Percentiles rank a stretch among this genome's conserved stretches.
These are phyloP conservation scores for Salvia splendens DNA, from an alignment of 257 asterid genomes.

Conservation along the genomic window DNA sequence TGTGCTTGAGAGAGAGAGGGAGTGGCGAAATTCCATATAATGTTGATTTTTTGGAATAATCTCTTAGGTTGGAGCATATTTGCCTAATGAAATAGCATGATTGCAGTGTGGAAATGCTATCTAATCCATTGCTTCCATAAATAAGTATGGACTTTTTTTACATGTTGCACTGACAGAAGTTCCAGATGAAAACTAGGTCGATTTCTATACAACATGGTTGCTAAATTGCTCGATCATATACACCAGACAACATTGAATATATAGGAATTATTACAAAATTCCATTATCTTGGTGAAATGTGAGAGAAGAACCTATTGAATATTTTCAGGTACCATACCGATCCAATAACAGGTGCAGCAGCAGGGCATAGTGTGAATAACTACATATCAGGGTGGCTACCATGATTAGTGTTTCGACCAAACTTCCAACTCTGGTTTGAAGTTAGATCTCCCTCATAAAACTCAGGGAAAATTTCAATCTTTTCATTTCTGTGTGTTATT, in stretches of 20 bases:
- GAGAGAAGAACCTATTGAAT: background rate
- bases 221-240: background rate
- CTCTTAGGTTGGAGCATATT: background rate
- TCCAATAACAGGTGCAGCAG: constrained; percentile 61
- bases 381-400: constrained; percentile 90
- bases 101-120: background rate
- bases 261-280: too few species aligned
- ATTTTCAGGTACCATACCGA: constrained; percentile 71
- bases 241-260: background rate
- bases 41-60: background rate
- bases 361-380: constrained; percentile 89
- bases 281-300: too few species aligned
- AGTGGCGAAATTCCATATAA: background rate
- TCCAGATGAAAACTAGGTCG: background rate
- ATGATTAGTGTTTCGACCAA: constrained; percentile 32
- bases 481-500: constrained; percentile 11
- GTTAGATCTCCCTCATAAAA: constrained; percentile 24
- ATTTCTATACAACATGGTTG: too few species aligned
- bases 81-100: background rate
- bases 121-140: background rate
- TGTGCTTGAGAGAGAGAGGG: background rate
- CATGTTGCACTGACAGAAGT: background rate
- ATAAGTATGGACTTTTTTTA: background rate
- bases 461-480: constrained; percentile 6
- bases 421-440: background rate